Base-by-base conservation (phyloP, 441 rosid genomes). In the Adansonia madagascariensis region DNA sequence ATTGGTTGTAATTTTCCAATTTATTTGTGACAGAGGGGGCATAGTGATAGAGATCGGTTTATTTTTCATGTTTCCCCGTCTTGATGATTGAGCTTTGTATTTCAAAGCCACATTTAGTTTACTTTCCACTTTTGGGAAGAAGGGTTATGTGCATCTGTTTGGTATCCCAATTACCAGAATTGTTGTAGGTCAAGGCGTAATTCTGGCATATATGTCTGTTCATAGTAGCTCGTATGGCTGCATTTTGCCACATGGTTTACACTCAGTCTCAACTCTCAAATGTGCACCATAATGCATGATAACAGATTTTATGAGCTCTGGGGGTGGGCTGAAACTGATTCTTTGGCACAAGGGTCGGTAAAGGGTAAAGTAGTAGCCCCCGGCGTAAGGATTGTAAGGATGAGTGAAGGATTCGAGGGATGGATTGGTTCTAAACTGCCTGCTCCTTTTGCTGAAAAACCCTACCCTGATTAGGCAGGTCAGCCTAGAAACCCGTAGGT, bases 81-180 rank as follows among this genome's bases (percentile, higher is more conserved):
- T 46, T 46, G 56, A 68, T 68, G 18, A 2, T 11, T 18, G 3
- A 67, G 41, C 39, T 20, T 47, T 68, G 18, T 22, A 67, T 67
- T 67, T 46, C 72, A 68, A 68, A 68, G 17, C 73, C 41, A 46
- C 57, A 70, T 70, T 70, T 50, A 15, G 60, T 70, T 70, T 50
- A 50, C 11, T 14, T 20, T 15, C 59, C 31, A 27, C 43, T 7
- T 49, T 49, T 24, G 31, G 27, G 22, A 1, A 68, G 18, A 12
- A 27, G 59, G 63, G 20, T 69, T 69, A 24, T 24, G 18, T 12
- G 73, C 52, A 50, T 69, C 31, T 69, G 20, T 14, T 27, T 24
- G 59, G 22, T 69, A 43, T 49, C 73, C 73, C 44, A 24, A 15
- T 27, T 69, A 4, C 59, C 44, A 0, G 59, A 14, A 49, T 35